These are phyloP conservation scores for Begonia loranthoides DNA, from an alignment of 306 rosid genomes.

Conservation along the genomic window DNA sequence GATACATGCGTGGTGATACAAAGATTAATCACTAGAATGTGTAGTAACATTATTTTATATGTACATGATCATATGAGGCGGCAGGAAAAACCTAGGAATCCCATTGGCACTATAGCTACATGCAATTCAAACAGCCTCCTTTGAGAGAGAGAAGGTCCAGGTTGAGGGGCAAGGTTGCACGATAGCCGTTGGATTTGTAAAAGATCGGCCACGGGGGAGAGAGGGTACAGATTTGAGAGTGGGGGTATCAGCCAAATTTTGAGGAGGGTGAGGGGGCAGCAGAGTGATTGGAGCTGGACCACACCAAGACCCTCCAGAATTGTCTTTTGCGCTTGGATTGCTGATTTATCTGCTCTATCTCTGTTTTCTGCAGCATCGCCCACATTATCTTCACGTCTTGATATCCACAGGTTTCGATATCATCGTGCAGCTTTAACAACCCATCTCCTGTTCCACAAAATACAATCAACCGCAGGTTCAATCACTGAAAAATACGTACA, in stretches of 20 bases:
- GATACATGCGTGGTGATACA: too few species aligned
- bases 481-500: too few species aligned
- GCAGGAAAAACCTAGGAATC: too few species aligned
- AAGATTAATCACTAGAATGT: too few species aligned
- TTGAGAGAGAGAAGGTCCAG: neutral
- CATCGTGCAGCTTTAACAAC: constrained; percentile 59
- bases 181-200: neutral
- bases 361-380: constrained; percentile 53
- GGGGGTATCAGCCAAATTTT: constrained; percentile 5
- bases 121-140: too few species aligned
- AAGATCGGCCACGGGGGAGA: neutral
- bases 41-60: too few species aligned
- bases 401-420: constrained; percentile 72
- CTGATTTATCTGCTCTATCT: constrained; percentile 17
- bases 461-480: neutral
- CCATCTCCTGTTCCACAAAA: constrained; percentile 41
- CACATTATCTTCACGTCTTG: constrained; percentile 87
- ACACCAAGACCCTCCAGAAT: constrained; percentile 37
- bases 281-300: constrained; percentile 21
- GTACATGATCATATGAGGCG: too few species aligned
- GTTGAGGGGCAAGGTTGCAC: neutral
- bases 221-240: neutral
- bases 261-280: constrained; percentile 22
- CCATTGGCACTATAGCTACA: too few species aligned
- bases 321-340: constrained; percentile 39